Conservation (phyloP, 2,329 filamentous ascomycete genomes). For the Chaetomiaceae sp. region DNA sequence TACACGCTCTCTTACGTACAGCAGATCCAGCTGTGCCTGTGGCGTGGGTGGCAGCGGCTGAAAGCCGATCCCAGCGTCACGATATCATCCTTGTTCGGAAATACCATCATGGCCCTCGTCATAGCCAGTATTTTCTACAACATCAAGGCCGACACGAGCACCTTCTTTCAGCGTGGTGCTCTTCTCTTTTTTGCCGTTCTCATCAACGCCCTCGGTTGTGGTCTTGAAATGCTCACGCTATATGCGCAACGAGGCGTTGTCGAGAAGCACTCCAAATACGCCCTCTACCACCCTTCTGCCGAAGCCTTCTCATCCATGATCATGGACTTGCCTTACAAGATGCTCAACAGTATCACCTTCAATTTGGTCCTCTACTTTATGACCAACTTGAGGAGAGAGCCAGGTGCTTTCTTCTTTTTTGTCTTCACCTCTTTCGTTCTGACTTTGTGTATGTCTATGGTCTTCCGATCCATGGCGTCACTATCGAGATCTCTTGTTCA, state of each 20-base stretch:
- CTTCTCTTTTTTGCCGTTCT: conserved; percentile 41
- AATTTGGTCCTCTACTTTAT: conserved; percentile 57
- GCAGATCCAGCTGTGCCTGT: conserved; percentile 17
- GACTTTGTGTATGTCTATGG: conserved; percentile 45
- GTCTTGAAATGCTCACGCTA: conserved; percentile 25
- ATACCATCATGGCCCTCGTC: conserved; percentile 57
- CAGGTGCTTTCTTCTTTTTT: conserved; percentile 71
- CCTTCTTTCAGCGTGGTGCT: conserved; percentile 49
- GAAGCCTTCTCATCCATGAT: conserved; percentile 52
- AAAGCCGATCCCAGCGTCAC: conserved; percentile 31
- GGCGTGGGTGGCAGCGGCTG: conserved; percentile 23
- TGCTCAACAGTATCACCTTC: conserved; percentile 45
- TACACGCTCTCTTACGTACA: too few relatives aligned
- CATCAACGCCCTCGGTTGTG: conserved; percentile 28
- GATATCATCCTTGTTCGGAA: conserved; percentile 52
- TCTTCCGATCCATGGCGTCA: too few relatives aligned
- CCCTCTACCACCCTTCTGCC: conserved; percentile 47
- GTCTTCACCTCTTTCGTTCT: conserved; percentile 70
- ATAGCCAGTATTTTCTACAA: conserved; percentile 60
- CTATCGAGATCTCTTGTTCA: too few relatives aligned
- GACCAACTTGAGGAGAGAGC: conserved; percentile 47
- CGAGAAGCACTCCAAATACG: conserved; percentile 45
- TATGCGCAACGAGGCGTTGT: conserved; percentile 44
- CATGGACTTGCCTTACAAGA: conserved; percentile 54
- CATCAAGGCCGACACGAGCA: conserved; percentile 49